Evolutionary conservation across 768 basidiomycete species (phyloP), one percentile per base, ranked within the genome.

Genomic region (Russula brevipes): DNA sequence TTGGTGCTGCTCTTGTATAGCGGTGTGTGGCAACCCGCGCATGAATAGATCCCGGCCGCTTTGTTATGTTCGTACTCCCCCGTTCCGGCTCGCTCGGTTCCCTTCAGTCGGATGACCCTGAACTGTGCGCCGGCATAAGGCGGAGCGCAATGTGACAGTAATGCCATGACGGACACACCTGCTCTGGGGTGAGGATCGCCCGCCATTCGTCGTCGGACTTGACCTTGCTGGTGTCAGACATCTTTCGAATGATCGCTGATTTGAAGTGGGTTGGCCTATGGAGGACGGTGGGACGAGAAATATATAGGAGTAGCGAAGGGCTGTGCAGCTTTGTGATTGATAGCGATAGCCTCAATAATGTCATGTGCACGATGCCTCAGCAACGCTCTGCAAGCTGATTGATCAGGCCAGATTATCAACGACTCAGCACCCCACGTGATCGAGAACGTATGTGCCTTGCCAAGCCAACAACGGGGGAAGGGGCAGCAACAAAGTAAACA

Each of bases 1-100:
- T 97, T 97, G 67, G 92, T 94, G 33, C 79, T 79, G 70, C 89
- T 91, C 79, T 87, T 91, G 79, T 96, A 97, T 54, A 97, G 76
- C 1, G 93, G 87, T 2, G 91, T 85, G 41, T 79, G 80, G 73
- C 94, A 96, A 8, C 82, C 94, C 9, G 85, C 87, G 70, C 94
- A 95, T 49, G 75, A 69, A 71, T 94, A 96, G 1, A 86, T 79
- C 9, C 94, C 94, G 35, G 81, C 70, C 3, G 77, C 82, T 30
- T 73, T 73, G 73, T 83, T 81, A 59, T 93, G 81, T 66, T 95
- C 84, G 72, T 91, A 94, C 70, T 87, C 76, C n/a, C 90, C 91
- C 3, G 86, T 89, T 2, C 86, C 84, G 30, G 91, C 76, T 7
- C 72, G 70, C 70, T 98, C 95, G 1, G 95, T 98, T 19, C 90